Base-by-base conservation (phyloP, 2,329 filamentous ascomycete species). In the Hirsutella minnesotensis region DNA sequence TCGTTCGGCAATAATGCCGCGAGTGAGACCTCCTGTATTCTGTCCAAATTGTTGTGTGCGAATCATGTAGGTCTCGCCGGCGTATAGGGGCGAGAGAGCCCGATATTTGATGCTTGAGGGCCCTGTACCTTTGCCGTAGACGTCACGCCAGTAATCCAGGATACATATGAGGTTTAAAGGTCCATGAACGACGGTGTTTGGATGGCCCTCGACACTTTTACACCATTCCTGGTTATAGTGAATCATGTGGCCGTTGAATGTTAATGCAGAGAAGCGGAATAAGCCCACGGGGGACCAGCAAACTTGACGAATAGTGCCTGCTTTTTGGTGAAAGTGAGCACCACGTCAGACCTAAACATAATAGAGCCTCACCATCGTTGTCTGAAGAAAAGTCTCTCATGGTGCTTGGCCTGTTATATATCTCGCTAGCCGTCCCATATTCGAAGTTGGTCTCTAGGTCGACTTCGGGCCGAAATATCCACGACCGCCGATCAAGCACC, bases 171-270 rank as follows among this genome's bases (percentile, higher is more conserved):
- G 68, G 29, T 82, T 84, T 47, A 94, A 63, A 1, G 87, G 86
- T 0, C 86, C 87, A 52, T 94, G 88, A 24, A 94, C 85, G 10
- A 94, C 75, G 5, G 83, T 61, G 15, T 78, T 73, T 0, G 75
- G 73, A 53, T 92, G 84, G 0, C 80, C 79, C 58, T 92, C 82
- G 8, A 82, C 67, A 5, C 69, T 64, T 5, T 67, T 67, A 13
- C 77, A 76, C 67, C 84, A 90, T 12, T 68, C 56, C 20, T 74
- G 70, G 54, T 88, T 84, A 51, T 90, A 81, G 59, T 94, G 88
- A 43, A 94, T 94, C 50, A 78, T 80, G 60, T 94, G 88, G 0
- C 78, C 85, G 56, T 94, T 94, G 66, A 88, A 88, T 0, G 86
- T 94, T 34, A 94, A 65, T 0, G 86, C 86, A 1, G 83, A 88